Evolutionary conservation across 768 basidiomycete species (phyloP).

Genomic region (Amanita muscaria): DNA sequence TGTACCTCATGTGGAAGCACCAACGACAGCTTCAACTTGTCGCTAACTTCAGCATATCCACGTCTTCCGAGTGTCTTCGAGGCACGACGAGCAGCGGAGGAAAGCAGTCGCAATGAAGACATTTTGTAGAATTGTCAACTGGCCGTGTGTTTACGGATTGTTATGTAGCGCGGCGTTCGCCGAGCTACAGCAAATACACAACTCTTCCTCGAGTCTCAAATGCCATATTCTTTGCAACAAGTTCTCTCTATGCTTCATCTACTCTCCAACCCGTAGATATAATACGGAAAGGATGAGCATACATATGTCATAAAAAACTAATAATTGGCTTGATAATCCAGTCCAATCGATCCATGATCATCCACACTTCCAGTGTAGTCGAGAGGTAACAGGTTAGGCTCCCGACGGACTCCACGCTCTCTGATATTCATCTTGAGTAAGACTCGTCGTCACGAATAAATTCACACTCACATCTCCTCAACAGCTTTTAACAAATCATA

Average conservation of each 20-base stretch:
- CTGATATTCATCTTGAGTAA: conserved; percentile 25
- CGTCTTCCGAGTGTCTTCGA: conserved; percentile 52
- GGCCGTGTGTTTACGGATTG: conserved; percentile 38
- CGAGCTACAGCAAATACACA: background rate
- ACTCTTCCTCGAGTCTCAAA: background rate
- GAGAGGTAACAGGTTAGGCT: conserved; percentile 53
- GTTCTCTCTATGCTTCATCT: no score
- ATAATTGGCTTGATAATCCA: conserved; percentile 14
- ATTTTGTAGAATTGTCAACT: conserved; percentile 34
- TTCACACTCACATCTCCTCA: conserved; percentile 78
- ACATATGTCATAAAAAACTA: no score
- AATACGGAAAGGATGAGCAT: no score
- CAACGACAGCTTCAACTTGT: conserved; percentile 89
- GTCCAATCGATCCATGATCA: conserved; percentile 37
- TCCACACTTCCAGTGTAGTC: conserved; percentile 43
- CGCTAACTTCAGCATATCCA: conserved; percentile 86
- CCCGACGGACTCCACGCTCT: conserved; percentile 58
- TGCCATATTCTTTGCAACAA: no score
- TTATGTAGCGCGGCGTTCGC: conserved; percentile 5
- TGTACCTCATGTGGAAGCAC: conserved; percentile 92
- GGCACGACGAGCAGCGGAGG: conserved; percentile 53
- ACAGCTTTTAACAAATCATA: conserved; percentile 87
- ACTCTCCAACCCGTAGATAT: no score
- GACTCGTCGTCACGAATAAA: background rate
- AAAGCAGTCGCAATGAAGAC: conserved; percentile 68